phyloP scores from a whole-genome alignment of 805 yeast genomes.

The Candida tallmaniae region DNA sequence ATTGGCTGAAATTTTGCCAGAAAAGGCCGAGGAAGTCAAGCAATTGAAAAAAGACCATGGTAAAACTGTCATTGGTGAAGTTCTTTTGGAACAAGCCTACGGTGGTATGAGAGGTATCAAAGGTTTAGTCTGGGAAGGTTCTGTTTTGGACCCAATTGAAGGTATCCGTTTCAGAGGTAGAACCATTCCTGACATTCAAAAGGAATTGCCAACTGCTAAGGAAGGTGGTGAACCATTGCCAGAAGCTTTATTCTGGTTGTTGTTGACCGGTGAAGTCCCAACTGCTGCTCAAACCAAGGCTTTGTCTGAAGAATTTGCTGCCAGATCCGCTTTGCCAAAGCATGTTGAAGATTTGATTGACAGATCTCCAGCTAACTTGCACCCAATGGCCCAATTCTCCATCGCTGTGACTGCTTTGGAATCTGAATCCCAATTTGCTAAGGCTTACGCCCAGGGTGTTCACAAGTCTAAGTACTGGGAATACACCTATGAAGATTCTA shows the following conservation, averaged over 20 bases:
- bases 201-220: conserved; percentile 55
- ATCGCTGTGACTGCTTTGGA: conserved; percentile 73
- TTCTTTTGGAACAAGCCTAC: conserved; percentile 40
- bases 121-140: conserved; percentile 76
- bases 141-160: conserved; percentile 67
- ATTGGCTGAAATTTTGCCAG: conserved; percentile 89
- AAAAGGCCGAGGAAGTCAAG: conserved; percentile 86
- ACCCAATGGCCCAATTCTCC: conserved; percentile 81
- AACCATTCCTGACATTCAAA: conserved; percentile 70
- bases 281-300: conserved; percentile 52
- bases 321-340: conserved; percentile 60
- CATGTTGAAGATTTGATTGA: conserved; percentile 58
- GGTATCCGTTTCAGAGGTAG: conserved; percentile 79
- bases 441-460: conserved; percentile 66
- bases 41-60: conserved; percentile 89
- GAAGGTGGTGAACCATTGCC: conserved; percentile 64
- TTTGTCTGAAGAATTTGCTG: conserved; percentile 58
- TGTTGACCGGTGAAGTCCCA: conserved; percentile 72
- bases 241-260: conserved; percentile 73
- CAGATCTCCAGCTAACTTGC: conserved; percentile 61
- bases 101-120: conserved; percentile 83
- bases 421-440: conserved; percentile 65
- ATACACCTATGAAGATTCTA: conserved; percentile 65
- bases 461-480: conserved; percentile 73
- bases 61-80: conserved; percentile 55